These are phyloP conservation scores for Betula pendula DNA, from an alignment of 306 rosid genomes.

Conservation along the genomic window DNA sequence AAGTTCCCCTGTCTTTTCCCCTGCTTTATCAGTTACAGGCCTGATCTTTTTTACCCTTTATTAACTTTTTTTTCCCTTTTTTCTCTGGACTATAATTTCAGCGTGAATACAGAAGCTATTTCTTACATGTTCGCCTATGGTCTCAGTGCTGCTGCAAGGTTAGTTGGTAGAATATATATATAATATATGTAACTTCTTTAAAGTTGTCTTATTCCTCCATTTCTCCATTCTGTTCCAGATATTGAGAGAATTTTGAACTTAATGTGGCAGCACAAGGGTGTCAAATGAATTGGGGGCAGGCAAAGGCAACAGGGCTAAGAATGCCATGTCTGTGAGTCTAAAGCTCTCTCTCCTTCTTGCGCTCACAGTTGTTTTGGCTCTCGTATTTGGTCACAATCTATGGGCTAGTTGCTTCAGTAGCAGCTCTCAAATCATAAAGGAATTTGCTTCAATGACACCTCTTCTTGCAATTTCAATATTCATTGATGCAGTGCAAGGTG, in stretches of 20 bases:
- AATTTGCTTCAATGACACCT: conserved; percentile 75
- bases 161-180: conserved; percentile 4
- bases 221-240: not conserved
- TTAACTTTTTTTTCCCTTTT: not conserved
- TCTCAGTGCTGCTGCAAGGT: conserved; percentile 88
- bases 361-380: conserved; percentile 40
- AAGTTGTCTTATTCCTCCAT: not conserved
- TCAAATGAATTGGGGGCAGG: conserved; percentile 89
- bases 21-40: not conserved
- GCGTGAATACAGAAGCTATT: conserved; percentile 65
- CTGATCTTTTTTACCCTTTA: not conserved
- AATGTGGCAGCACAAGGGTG: conserved; percentile 67
- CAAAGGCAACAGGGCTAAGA: conserved; percentile 51
- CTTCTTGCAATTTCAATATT: conserved; percentile 63
- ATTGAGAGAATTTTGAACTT: conserved; percentile 2
- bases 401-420: conserved; percentile 65
- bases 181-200: not conserved
- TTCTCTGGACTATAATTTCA: conserved; percentile 30
- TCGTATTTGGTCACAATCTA: conserved; percentile 50
- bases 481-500: conserved; percentile 70
- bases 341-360: conserved; percentile 65
- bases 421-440: conserved; percentile 41
- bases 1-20: conserved; percentile 24
- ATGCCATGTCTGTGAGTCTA: conserved; percentile 63
- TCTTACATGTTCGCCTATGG: conserved; percentile 69